Base-by-base conservation (phyloP, 306 rosid species). In the Alnus rubra region DNA sequence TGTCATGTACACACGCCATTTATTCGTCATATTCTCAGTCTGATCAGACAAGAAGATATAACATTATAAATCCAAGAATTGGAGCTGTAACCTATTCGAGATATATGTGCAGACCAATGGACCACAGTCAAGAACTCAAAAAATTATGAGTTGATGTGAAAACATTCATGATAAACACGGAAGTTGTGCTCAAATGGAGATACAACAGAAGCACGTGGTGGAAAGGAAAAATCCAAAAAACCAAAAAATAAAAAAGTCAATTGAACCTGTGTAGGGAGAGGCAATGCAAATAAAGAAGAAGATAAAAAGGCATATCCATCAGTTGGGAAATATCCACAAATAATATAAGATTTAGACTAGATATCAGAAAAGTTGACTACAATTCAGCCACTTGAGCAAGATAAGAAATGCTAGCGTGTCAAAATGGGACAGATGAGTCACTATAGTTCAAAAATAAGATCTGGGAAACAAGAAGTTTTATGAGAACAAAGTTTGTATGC, bases 1-100 rank as follows among this genome's bases (percentile, higher is more conserved):
- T 73, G 99, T 93, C 99, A 95, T 91, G 98, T 90, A 93, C 78
- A 93, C 92, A 62, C 86, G 97, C 99, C 99, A 95, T 87, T 93
- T 95, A 79, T 90, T 88, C 10, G 99, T 91, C 98, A 93, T 93
- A 76, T 90, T 90, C 78, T 93, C 98, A 73, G 88, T 91, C 99
- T 95, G 94, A 51, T 78, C 74, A 78, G 19, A 74, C 37, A 69
- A 64, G 49, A 74, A 19, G 65, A 71, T 9, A 51, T 30, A 82
- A 67, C 72, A 18, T 67, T 67, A 67, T 9, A 67, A 16, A 18
- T 9, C 72, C 51, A 39, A 9, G 31, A 67, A 67, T 37, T 15
- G 15, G 72, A 15, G 7, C 6, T 42, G 23, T 39, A 42, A 44
- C 31, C 7, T 13, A 42, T 16, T 18, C 8, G 31, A 39, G 50